Conservation (phyloP, 2,329 filamentous ascomycete genomes). For the Chaetomium sp. region DNA sequence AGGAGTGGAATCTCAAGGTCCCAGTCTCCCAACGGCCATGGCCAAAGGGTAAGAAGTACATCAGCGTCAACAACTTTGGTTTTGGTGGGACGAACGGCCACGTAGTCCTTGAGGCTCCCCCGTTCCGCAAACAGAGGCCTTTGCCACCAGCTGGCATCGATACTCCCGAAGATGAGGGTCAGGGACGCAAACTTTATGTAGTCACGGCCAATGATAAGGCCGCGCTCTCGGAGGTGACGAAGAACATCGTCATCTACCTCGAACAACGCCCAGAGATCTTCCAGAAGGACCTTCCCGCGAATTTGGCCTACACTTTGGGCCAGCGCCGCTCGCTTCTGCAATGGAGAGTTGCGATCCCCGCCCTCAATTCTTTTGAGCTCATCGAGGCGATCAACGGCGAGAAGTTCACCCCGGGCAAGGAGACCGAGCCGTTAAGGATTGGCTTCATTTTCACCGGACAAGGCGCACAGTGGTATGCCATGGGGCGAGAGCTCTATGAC, state of each 20-base stretch:
- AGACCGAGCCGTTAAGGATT: slow-evolving; percentile 41
- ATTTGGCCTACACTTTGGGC: slow-evolving; percentile 53
- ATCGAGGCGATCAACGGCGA: slow-evolving; percentile 48
- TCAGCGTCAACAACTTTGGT: slow-evolving; percentile 55
- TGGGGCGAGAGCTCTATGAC: slow-evolving; percentile 47
- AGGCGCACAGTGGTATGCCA: slow-evolving; percentile 46
- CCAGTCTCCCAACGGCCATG: slow-evolving; percentile 49
- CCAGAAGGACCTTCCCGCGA: slow-evolving; percentile 47
- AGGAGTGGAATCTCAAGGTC: slow-evolving; percentile 54
- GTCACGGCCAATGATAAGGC: slow-evolving; percentile 47
- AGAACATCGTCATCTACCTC: slow-evolving; percentile 46
- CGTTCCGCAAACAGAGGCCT: slow-evolving; percentile 40
- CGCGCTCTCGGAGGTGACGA: slow-evolving; percentile 42
- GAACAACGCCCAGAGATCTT: slow-evolving; percentile 49
- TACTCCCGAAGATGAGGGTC: slow-evolving; percentile 31
- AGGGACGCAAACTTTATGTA: slow-evolving; percentile 47
- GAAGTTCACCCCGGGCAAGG: slow-evolving; percentile 42
- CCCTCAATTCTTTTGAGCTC: slow-evolving; percentile 49
- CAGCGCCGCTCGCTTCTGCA: slow-evolving; percentile 49
- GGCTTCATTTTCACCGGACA: slow-evolving; percentile 49
- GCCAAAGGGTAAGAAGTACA: slow-evolving; percentile 52
- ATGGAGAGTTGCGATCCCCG: slow-evolving; percentile 49
- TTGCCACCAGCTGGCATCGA: slow-evolving; percentile 38
- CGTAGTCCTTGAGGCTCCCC: slow-evolving; percentile 45
- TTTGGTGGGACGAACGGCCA: slow-evolving; percentile 52